A percentile compares a stretch with the other conserved stretches of the same genome.
Evolutionary conservation across 305 asterid species (phyloP).

Genomic region (Fraxinus sp.): DNA sequence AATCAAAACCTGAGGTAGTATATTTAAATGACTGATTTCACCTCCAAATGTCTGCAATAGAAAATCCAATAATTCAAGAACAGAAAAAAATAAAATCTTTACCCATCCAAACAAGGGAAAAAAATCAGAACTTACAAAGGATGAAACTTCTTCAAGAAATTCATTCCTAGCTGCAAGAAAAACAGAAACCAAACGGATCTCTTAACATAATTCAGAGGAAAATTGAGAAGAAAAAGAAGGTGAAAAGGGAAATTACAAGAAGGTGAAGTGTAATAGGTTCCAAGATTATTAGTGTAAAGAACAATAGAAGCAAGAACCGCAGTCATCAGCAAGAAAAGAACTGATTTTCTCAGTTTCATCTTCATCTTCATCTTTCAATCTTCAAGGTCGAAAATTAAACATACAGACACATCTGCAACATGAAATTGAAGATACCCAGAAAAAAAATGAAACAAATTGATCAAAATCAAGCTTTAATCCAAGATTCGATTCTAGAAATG

Average conservation of each 20-base stretch:
- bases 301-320: slow-evolving; percentile 9
- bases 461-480: neutral
- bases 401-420: neutral
- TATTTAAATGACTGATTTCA: slow-evolving; percentile 39
- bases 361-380: neutral
- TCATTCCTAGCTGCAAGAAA: slow-evolving; percentile 57
- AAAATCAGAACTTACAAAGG: slow-evolving; percentile 56
- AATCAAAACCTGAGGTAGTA: slow-evolving; percentile 42
- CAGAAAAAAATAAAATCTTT: neutral
- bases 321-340: slow-evolving; percentile 50
- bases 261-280: slow-evolving; percentile 48
- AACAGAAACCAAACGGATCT: neutral
- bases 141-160: slow-evolving; percentile 56
- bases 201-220: neutral
- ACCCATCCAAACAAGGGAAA: neutral
- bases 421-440: neutral
- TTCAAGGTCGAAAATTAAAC: neutral
- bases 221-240: neutral
- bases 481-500: neutral
- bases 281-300: slow-evolving; percentile 43
- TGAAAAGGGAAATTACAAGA: slow-evolving; percentile 39
- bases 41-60: slow-evolving; percentile 37
- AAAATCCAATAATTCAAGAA: neutral
- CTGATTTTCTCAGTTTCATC: slow-evolving; percentile 22
- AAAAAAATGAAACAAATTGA: neutral